Base-by-base conservation (phyloP, 306 rosid species). In the Pyrus betulifolia region DNA sequence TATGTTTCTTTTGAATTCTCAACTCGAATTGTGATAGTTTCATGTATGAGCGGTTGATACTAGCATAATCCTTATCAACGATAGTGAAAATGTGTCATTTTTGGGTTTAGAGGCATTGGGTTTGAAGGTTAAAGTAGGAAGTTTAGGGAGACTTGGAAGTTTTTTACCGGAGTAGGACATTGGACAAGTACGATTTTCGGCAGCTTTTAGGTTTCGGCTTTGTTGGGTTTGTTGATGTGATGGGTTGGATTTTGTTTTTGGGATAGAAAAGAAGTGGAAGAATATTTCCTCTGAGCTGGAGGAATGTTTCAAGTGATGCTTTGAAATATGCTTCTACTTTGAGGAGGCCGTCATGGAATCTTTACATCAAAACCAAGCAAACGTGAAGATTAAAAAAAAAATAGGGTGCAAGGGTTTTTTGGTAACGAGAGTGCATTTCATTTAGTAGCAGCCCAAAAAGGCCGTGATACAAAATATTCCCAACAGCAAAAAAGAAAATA, bases 221-320 rank as follows among this genome's bases (percentile, higher is more conserved):
- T 45, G 59, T 18, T 10, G 25, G 19, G 51, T 23, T 61, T 49
- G 5, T 70, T 49, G 21, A 4, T 12, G 31, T 8, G 60, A 4
- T 70, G 70, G 51, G 64, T 61, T 78, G 76, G 70, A 70, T 70
- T 78, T 59, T 68, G 33, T 10, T 22, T 46, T 25, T 27, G 19
- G 21, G 66, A 28, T 25, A 6, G 40, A 11, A 25, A 1, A 8
- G 18, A 35, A 62, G 51, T 2, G 51, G 75, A 30, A 40, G 42
- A 63, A 63, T 63, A 63, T 63, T 65, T 18, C 46, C 23, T 65
- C 1, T 4, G 17, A 9, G 15, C 23, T 8, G 15, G 54, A 35
- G 75, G 38, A 69, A 77, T 8, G 61, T 57, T 57, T 57, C 13
- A 1, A 4, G 3, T 15, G 45, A 14, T 65, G 72, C 13, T 28